Conservation (phyloP, 192 early-diverging fungal genomes). For the Coemansia sp. region DNA sequence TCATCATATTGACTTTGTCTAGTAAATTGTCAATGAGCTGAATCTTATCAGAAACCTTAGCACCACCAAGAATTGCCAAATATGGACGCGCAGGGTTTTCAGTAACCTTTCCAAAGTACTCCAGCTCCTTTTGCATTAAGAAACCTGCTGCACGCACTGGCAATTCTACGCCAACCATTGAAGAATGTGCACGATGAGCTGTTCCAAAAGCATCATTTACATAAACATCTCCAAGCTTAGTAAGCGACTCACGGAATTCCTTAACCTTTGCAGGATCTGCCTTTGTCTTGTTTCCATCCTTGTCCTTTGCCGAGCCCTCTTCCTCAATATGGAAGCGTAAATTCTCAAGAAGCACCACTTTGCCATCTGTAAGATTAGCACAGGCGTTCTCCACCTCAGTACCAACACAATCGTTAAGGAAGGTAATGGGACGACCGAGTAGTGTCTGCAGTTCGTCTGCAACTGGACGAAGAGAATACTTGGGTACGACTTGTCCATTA, state of each 20-base stretch:
- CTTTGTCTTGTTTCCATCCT: conserved; percentile 88
- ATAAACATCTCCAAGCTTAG: conserved; percentile 92
- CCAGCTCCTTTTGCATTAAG: conserved; percentile 98
- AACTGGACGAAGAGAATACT: conserved; percentile 92
- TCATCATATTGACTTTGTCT: conserved; percentile 89
- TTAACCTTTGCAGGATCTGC: conserved; percentile 76
- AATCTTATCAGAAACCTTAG: conserved; percentile 99
- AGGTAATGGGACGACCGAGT: conserved; percentile 78
- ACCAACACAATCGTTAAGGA: conserved; percentile 94
- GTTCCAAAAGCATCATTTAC: conserved; percentile 99
- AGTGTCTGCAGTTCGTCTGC: conserved; percentile 77
- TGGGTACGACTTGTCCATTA: conserved; percentile 81
- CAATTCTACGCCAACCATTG: conserved; percentile 94
- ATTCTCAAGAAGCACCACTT: conserved; percentile 95
- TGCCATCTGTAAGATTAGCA: conserved; percentile 63
- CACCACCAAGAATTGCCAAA: conserved; percentile 95
- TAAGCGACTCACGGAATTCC: conserved; percentile 87
- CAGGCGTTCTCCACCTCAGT: conserved; percentile 77
- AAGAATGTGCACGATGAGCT: conserved; percentile 96
- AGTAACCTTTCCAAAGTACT: conserved; percentile 96
- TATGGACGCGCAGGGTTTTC: conserved; percentile 92
- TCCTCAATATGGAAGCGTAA: conserved; percentile 98
- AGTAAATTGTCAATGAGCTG: conserved; percentile 95
- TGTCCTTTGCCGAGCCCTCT: conserved; percentile 91
- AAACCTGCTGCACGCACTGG: conserved; percentile 90